Evolutionary conservation across 306 rosid species (phyloP).

Genomic region (Lagenaria siceraria): DNA sequence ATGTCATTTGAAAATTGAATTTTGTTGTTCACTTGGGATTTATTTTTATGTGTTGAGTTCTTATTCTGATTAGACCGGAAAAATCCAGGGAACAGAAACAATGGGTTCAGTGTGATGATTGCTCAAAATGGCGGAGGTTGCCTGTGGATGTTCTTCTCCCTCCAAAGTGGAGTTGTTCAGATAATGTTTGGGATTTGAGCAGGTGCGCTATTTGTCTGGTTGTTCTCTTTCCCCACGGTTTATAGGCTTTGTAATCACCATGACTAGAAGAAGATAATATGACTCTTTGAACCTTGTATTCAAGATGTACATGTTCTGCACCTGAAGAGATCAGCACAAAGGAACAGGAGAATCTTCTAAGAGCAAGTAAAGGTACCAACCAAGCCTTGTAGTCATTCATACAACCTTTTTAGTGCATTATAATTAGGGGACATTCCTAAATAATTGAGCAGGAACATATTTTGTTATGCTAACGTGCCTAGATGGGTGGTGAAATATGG

Average conservation of each 20-base stretch:
- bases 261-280: slow-evolving; percentile 14
- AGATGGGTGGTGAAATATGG: neutral
- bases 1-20: neutral
- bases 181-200: slow-evolving; percentile 76
- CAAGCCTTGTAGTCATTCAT: neutral
- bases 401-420: neutral
- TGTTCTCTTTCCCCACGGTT: slow-evolving; percentile 2
- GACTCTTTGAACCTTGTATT: slow-evolving; percentile 9
- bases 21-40: neutral
- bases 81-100: slow-evolving; percentile 65
- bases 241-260: neutral
- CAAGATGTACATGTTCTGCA: slow-evolving; percentile 57
- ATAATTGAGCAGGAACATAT: neutral
- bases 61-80: slow-evolving; percentile 15
- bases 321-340: slow-evolving; percentile 55
- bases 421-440: neutral
- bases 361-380: slow-evolving; percentile 55
- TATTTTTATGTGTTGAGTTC: neutral
- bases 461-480: neutral
- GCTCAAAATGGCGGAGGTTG: slow-evolving; percentile 89
- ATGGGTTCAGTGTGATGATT: slow-evolving; percentile 92
- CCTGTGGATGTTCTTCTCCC: slow-evolving; percentile 84
- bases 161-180: slow-evolving; percentile 83
- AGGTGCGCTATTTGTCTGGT: slow-evolving; percentile 29
- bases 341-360: slow-evolving; percentile 59